phyloP scores from a whole-genome alignment of 2,329 filamentous ascomycete genomes.

The Botrytis fragariae region DNA sequence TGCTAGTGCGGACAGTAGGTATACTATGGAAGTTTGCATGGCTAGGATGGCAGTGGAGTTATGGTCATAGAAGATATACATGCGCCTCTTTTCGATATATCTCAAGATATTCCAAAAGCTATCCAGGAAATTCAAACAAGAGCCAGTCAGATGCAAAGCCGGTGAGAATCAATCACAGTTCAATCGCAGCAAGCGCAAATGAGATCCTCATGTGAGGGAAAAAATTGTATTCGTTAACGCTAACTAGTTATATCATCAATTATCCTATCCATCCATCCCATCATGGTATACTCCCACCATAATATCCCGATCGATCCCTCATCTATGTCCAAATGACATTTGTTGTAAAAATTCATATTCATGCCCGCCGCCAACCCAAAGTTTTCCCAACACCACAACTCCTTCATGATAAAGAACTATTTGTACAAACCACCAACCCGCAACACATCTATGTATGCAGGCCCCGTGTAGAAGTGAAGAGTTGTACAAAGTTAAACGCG shows the following conservation, averaged over 20 bases:
- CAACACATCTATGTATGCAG: slow-evolving; percentile 34
- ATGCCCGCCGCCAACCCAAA: slow-evolving; percentile 19
- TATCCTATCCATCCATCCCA: slow-evolving; percentile 22
- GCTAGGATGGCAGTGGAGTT: neutral
- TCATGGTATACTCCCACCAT: slow-evolving; percentile 14
- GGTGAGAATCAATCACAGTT: neutral
- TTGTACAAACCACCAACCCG: slow-evolving; percentile 22
- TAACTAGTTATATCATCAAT: slow-evolving; percentile 19
- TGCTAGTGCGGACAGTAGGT: neutral
- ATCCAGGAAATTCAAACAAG: neutral
- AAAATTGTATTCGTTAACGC: slow-evolving; percentile 23
- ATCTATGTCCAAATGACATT: slow-evolving; percentile 20
- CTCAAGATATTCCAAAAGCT: neutral
- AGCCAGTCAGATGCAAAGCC: neutral
- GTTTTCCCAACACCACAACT: slow-evolving; percentile 30
- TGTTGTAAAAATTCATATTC: neutral
- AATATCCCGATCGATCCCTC: slow-evolving; percentile 20
- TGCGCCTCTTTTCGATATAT: neutral
- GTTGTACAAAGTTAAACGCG: slow-evolving; percentile 25
- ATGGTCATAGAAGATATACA: neutral
- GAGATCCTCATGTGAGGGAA: neutral
- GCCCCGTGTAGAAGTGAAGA: slow-evolving; percentile 21
- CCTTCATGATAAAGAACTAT: slow-evolving; percentile 21
- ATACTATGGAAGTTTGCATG: slow-evolving; percentile 12
- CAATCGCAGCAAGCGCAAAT: neutral